These are phyloP conservation scores for Chlamydomonas reinhardtii DNA, from an alignment of 163 green algal genomes.

Conservation along the genomic window DNA sequence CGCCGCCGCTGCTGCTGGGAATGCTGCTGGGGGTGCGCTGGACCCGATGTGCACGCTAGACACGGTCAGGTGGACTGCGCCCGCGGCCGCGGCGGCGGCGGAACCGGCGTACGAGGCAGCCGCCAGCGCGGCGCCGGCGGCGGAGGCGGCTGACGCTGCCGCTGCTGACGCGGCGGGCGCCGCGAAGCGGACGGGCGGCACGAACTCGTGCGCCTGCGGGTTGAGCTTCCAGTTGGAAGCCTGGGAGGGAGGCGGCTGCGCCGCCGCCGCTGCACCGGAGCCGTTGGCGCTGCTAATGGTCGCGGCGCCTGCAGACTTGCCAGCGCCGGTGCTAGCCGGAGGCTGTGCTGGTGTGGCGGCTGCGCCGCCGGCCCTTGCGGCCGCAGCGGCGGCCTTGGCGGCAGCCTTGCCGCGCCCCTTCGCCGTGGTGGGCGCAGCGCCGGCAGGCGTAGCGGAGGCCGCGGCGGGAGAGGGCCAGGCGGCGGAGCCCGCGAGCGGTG, in stretches of 20 bases:
- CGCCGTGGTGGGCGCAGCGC: neutral
- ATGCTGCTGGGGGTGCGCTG: no score
- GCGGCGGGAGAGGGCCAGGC: neutral
- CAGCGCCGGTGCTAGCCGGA: neutral
- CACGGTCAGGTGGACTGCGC: constrained; percentile 18
- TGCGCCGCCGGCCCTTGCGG: neutral
- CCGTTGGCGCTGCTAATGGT: neutral
- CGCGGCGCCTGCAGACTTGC: neutral
- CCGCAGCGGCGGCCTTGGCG: neutral
- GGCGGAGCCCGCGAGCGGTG: no score
- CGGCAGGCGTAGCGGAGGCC: neutral
- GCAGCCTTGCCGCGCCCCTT: neutral
- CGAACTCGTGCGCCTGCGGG: constrained; percentile 35
- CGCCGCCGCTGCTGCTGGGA: no score
- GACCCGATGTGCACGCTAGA: neutral
- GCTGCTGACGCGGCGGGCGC: neutral
- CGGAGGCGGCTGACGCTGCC: neutral
- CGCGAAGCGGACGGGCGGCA: neutral
- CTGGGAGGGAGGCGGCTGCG: neutral
- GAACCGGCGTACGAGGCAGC: no score
- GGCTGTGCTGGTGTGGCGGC: neutral
- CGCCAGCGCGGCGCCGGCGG: neutral
- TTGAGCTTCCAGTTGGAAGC: constrained; percentile 3
- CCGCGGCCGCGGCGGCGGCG: neutral
- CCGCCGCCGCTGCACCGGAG: neutral